A percentile compares a stretch with the other conserved stretches of the same genome.
These are phyloP conservation scores for Pythium grandisporangium DNA, from an alignment of 352 stramenopile genomes.

Conservation along the genomic window DNA sequence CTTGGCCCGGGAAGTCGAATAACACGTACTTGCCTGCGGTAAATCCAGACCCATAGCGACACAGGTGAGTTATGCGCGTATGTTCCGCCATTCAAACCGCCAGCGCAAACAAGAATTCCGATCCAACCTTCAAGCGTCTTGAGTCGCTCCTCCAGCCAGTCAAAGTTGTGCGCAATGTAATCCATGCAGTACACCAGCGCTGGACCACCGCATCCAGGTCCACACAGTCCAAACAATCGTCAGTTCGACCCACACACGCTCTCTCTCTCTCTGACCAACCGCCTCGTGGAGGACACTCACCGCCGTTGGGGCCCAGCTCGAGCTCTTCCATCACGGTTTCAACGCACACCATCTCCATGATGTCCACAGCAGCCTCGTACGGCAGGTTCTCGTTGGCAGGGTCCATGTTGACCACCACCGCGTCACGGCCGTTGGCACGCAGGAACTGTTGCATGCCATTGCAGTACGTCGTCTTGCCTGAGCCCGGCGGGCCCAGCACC, in stretches of 20 bases:
- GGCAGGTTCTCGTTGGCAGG: conserved; percentile 93
- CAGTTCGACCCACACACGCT: too few relatives aligned
- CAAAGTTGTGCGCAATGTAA: conserved; percentile 97
- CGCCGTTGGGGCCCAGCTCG: conserved; percentile 94
- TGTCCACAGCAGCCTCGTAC: conserved; percentile 85
- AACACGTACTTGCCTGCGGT: conserved; percentile 94
- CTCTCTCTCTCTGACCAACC: too few relatives aligned
- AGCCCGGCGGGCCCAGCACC: conserved; percentile 66
- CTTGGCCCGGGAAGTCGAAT: conserved; percentile 98
- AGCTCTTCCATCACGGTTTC: conserved; percentile 93
- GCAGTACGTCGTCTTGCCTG: conserved; percentile 98
- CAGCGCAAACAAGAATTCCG: not conserved
- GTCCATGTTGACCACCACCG: conserved; percentile 97
- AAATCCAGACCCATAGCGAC: too few relatives aligned
- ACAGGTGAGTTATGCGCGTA: too few relatives aligned
- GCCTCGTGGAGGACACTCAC: too few relatives aligned
- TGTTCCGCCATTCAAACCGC: too few relatives aligned
- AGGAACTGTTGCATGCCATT: conserved; percentile 96
- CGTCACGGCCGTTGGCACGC: conserved; percentile 43
- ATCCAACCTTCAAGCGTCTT: conserved; percentile 28
- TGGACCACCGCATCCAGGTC: too few relatives aligned
- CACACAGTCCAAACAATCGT: too few relatives aligned
- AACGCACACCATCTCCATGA: conserved; percentile 95
- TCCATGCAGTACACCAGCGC: conserved; percentile 99
- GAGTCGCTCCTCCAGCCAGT: conserved; percentile 96